These are phyloP conservation scores for Aspergillus fischeri DNA, from an alignment of 2,329 filamentous ascomycete genomes.

Conservation along the genomic window DNA sequence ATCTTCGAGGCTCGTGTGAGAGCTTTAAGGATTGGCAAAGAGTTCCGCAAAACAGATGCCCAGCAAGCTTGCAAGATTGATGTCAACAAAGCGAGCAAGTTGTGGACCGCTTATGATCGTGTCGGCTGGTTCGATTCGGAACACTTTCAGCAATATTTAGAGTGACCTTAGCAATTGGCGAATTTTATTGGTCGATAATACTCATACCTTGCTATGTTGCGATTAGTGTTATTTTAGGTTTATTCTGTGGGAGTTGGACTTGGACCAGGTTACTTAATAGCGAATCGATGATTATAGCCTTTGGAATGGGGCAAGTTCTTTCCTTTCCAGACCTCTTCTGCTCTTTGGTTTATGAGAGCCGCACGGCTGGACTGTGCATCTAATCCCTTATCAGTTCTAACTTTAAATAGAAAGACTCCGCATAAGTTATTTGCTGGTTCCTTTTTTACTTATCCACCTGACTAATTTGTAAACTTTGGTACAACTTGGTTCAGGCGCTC, in stretches of 20 bases:
- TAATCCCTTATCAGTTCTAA: neutral
- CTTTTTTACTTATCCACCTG: neutral
- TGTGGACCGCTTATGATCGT: conserved; percentile 84
- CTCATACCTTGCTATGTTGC: neutral
- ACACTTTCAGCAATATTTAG: conserved; percentile 44
- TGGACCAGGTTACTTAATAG: neutral
- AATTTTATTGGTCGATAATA: neutral
- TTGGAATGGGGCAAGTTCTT: neutral
- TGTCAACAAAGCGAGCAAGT: conserved; percentile 92
- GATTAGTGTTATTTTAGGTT: neutral
- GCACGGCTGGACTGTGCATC: neutral
- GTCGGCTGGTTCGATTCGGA: conserved; percentile 72
- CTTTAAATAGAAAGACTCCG: neutral
- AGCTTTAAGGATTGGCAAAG: conserved; percentile 64
- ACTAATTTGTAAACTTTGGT: neutral
- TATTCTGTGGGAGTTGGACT: neutral
- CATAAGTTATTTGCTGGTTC: neutral
- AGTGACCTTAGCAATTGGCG: conserved; percentile 12
- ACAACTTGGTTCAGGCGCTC: neutral
- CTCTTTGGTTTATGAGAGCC: neutral
- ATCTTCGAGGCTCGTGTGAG: conserved; percentile 78
- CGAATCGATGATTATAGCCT: neutral
- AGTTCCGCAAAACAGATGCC: conserved; percentile 91
- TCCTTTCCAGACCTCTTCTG: neutral
- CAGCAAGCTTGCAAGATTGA: conserved; percentile 98